phyloP scores from a whole-genome alignment of 2,329 filamentous ascomycete species.

The Endothia cerciana region DNA sequence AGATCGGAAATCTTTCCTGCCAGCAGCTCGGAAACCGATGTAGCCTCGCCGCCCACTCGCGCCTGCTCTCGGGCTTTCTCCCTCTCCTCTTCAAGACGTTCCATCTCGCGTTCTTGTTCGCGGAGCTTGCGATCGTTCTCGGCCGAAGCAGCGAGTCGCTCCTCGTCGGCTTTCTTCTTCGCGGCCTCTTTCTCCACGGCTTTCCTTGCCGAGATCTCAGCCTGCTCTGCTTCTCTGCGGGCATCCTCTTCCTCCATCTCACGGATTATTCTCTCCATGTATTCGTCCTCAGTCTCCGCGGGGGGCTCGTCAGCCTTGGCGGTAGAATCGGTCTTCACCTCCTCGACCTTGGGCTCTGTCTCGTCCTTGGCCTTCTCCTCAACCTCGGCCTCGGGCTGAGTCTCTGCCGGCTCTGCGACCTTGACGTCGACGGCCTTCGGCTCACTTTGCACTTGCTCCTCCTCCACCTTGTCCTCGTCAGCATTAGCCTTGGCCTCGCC shows the following conservation, averaged over 20 bases:
- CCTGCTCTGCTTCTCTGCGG: slow-evolving; percentile 53
- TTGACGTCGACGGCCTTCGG: slow-evolving; percentile 35
- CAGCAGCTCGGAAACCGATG: slow-evolving; percentile 57
- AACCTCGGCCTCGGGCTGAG: slow-evolving; percentile 20
- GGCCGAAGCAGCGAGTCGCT: slow-evolving; percentile 52
- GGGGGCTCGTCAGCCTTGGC: slow-evolving; percentile 38
- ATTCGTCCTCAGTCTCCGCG: slow-evolving; percentile 47
- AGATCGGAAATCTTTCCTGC: slow-evolving; percentile 45
- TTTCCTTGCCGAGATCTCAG: slow-evolving; percentile 46
- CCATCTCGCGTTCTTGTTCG: slow-evolving; percentile 74
- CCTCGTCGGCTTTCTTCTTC: slow-evolving; percentile 48
- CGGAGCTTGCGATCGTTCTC: slow-evolving; percentile 69
- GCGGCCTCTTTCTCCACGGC: slow-evolving; percentile 51
- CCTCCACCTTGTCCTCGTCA: slow-evolving; percentile 33
- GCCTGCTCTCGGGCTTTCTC: slow-evolving; percentile 58
- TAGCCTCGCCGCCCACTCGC: slow-evolving; percentile 53
- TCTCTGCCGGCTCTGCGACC: slow-evolving; percentile 30
- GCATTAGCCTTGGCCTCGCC: slow-evolving; percentile 33
- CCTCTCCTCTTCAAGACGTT: slow-evolving; percentile 72
- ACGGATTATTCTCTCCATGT: slow-evolving; percentile 62
- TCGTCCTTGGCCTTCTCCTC: slow-evolving; percentile 34
- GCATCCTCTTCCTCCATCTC: slow-evolving; percentile 65
- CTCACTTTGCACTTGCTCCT: slow-evolving; percentile 33
- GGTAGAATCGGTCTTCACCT: slow-evolving; percentile 39
- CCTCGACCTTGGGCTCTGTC: slow-evolving; percentile 46